Percentiles rank a stretch among this genome's conserved stretches.
Evolutionary conservation across 257 asterid genomes (phyloP).

Genomic region (Scutellaria minor): DNA sequence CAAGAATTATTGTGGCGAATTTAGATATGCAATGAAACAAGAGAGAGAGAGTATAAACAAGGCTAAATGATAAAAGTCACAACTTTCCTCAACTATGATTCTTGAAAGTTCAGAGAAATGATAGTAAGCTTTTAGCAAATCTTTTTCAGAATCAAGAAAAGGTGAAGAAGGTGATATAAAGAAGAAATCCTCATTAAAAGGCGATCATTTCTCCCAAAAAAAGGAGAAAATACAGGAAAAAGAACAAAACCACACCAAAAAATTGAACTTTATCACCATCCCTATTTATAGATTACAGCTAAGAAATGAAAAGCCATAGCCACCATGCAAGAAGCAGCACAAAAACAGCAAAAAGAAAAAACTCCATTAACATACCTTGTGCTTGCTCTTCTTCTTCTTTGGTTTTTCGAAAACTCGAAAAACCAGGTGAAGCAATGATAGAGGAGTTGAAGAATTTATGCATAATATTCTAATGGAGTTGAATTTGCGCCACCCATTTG

Average conservation of each 20-base stretch:
- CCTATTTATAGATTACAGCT: too few species aligned
- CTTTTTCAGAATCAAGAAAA: too few species aligned
- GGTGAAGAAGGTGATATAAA: too few species aligned
- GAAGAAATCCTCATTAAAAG: too few species aligned
- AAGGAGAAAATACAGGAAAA: too few species aligned
- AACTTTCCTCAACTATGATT: background rate
- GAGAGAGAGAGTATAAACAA: background rate
- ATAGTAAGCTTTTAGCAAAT: too few species aligned
- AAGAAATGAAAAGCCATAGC: background rate
- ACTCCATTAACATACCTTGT: background rate
- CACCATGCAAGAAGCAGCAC: slow-evolving; percentile 8
- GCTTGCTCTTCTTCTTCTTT: background rate
- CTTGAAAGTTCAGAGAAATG: too few species aligned
- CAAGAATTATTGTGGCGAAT: too few species aligned
- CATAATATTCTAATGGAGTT: background rate
- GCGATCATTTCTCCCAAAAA: too few species aligned
- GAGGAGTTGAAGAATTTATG: background rate
- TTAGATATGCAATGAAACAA: background rate
- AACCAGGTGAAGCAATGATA: background rate
- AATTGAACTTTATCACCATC: too few species aligned
- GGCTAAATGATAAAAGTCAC: background rate
- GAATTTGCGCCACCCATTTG: background rate
- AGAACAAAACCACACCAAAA: too few species aligned
- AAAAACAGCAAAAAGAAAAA: background rate
- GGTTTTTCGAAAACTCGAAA: background rate